Conservation (phyloP, 352 stramenopile genomes). For the Thalassiosira sp. region DNA sequence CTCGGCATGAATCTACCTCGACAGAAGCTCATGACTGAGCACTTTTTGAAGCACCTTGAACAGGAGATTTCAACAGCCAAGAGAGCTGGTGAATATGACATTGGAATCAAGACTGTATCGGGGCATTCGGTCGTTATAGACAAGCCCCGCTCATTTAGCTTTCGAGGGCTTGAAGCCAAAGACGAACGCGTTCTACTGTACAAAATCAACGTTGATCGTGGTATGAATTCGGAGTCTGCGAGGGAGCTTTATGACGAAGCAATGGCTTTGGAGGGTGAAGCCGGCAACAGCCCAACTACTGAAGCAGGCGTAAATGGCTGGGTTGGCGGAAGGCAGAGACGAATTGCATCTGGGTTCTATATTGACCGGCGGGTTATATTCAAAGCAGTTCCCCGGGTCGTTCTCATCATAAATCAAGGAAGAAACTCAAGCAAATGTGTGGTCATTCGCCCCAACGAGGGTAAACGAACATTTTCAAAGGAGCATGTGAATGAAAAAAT, state of each 20-base stretch:
- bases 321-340: not conserved
- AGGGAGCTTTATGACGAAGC: constrained; percentile 45
- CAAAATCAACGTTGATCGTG: constrained; percentile 33
- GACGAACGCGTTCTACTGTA: constrained; percentile 52
- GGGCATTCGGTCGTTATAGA: constrained; percentile 27
- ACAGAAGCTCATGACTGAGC: constrained; percentile 28
- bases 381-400: constrained; percentile 5
- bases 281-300: not conserved
- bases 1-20: constrained; percentile 35
- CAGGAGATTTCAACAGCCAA: constrained; percentile 29
- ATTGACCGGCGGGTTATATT: not conserved
- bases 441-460: constrained; percentile 33
- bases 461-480: constrained; percentile 5
- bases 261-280: not conserved
- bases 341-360: constrained; percentile 23
- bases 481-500: not conserved
- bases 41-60: constrained; percentile 33
- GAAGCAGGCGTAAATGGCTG: constrained; percentile 8
- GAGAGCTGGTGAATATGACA: constrained; percentile 30
- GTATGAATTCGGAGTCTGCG: constrained; percentile 35
- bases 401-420: constrained; percentile 26
- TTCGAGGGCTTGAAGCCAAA: constrained; percentile 42
- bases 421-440: constrained; percentile 15
- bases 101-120: constrained; percentile 35
- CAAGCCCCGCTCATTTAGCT: constrained; percentile 42